A percentile compares a stretch with the other conserved stretches of the same genome.
These are phyloP conservation scores for Porcisia hertigi DNA, from an alignment of 208 protist genomes.

Conservation along the genomic window DNA sequence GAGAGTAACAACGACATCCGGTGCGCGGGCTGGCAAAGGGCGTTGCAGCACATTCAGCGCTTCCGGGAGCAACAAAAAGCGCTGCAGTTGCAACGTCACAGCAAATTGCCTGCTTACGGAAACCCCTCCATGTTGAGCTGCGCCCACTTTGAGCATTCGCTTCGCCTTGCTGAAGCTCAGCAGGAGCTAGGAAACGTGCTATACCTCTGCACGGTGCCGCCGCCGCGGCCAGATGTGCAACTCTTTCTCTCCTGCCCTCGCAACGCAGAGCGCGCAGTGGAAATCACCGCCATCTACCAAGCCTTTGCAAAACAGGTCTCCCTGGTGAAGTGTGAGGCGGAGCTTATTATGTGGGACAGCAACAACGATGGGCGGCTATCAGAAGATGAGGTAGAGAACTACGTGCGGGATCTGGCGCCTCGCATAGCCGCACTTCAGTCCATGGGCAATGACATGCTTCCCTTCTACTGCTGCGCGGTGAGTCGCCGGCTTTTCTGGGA, in stretches of 20 bases:
- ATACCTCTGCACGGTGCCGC: slow-evolving; percentile 43
- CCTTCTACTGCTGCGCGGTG: slow-evolving; percentile 91
- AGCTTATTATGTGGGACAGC: slow-evolving; percentile 84
- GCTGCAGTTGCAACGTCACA: background rate
- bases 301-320: slow-evolving; percentile 85
- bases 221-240: slow-evolving; percentile 54
- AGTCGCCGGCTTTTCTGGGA: slow-evolving; percentile 91
- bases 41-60: slow-evolving; percentile 14
- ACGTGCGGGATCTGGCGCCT: slow-evolving; percentile 76
- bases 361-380: slow-evolving; percentile 86
- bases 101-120: background rate
- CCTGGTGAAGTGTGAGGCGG: slow-evolving; percentile 80
- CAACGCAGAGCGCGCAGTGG: slow-evolving; percentile 49
- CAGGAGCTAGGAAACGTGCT: slow-evolving; percentile 51
- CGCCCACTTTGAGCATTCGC: slow-evolving; percentile 18
- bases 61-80: slow-evolving; percentile 15
- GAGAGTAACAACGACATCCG: slow-evolving; percentile 2
- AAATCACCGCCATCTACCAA: slow-evolving; percentile 65
- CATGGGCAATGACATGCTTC: slow-evolving; percentile 58
- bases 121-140: slow-evolving; percentile 3
- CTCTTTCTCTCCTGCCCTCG: slow-evolving; percentile 77
- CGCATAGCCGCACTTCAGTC: slow-evolving; percentile 70
- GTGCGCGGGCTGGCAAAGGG: slow-evolving; percentile 9
- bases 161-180: slow-evolving; percentile 32
- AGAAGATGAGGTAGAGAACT: slow-evolving; percentile 90